Evolutionary conservation across 2,329 filamentous ascomycete species (phyloP).

Genomic region (Colletotrichum liriopes): DNA sequence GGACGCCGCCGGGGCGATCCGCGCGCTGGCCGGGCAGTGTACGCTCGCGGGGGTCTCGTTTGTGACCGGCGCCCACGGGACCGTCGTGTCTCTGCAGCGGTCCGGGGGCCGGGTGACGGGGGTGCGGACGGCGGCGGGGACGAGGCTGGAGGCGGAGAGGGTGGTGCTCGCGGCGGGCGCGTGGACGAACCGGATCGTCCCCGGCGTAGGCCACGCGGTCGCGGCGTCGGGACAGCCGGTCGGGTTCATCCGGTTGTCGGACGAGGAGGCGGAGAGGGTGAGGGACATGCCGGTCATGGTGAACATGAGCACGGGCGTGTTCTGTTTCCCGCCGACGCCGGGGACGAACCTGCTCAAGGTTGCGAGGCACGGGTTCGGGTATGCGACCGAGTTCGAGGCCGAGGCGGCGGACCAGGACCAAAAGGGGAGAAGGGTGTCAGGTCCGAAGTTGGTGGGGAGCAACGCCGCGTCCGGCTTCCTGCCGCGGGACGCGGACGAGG

Average conservation of each 20-base stretch:
- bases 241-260: slow-evolving; percentile 74
- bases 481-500: slow-evolving; percentile 74
- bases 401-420: slow-evolving; percentile 70
- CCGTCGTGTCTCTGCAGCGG: slow-evolving; percentile 46
- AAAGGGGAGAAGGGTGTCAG: slow-evolving; percentile 62
- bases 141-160: slow-evolving; percentile 64
- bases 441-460: slow-evolving; percentile 59
- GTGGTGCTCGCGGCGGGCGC: slow-evolving; percentile 77
- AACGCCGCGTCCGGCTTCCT: slow-evolving; percentile 79
- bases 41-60: slow-evolving; percentile 51
- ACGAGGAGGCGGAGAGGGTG: slow-evolving; percentile 69
- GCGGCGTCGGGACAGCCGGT: slow-evolving; percentile 77
- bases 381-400: slow-evolving; percentile 67
- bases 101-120: slow-evolving; percentile 45
- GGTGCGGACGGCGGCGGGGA: slow-evolving; percentile 45
- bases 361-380: slow-evolving; percentile 74
- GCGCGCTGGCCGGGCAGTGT: slow-evolving; percentile 47
- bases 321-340: slow-evolving; percentile 69
- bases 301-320: slow-evolving; percentile 68
- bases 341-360: slow-evolving; percentile 69
- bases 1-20: slow-evolving; percentile 49
- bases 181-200: slow-evolving; percentile 71
- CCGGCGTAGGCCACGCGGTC: slow-evolving; percentile 71
- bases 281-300: slow-evolving; percentile 71
- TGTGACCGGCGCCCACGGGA: slow-evolving; percentile 50